Conservation (phyloP, 768 basidiomycete genomes). For the Chalciporus pseudorubinellus region DNA sequence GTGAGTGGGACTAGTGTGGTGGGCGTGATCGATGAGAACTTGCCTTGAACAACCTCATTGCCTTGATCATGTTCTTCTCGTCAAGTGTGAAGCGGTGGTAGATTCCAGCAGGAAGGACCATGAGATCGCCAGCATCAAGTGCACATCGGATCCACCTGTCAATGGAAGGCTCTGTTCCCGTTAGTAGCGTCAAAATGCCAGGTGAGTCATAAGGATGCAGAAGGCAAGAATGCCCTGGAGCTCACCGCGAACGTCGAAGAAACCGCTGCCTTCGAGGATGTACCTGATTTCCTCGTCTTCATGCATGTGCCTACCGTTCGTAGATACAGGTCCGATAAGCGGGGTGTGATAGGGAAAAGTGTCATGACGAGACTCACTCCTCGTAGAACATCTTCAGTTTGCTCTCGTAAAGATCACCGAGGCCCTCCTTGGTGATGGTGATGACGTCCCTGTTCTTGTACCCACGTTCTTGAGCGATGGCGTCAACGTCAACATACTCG, state of each 20-base stretch:
- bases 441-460: constrained; percentile 87
- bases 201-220: not conserved
- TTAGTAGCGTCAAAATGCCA: not conserved
- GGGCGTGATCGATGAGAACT: constrained; percentile 4
- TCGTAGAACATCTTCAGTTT: constrained; percentile 83
- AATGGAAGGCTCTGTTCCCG: constrained; percentile 52
- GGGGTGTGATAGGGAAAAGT: not conserved
- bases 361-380: constrained; percentile 50
- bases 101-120: constrained; percentile 87
- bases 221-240: not conserved
- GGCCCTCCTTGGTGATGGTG: constrained; percentile 69
- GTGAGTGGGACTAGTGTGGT: not conserved
- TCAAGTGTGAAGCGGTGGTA: constrained; percentile 96
- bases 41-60: constrained; percentile 84
- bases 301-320: constrained; percentile 71
- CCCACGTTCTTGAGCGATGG: constrained; percentile 59
- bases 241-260: constrained; percentile 88
- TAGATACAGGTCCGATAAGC: not conserved
- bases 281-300: constrained; percentile 96
- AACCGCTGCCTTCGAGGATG: constrained; percentile 82
- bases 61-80: constrained; percentile 65
- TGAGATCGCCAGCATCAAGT: constrained; percentile 73
- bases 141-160: constrained; percentile 82
- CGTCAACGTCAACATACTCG: constrained; percentile 53
- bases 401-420: constrained; percentile 80